A percentile compares a stretch with the other conserved stretches of the same genome.
Evolutionary conservation across 495 filamentous ascomycete genomes (phyloP).

Genomic region (Aspergillus steynii): DNA sequence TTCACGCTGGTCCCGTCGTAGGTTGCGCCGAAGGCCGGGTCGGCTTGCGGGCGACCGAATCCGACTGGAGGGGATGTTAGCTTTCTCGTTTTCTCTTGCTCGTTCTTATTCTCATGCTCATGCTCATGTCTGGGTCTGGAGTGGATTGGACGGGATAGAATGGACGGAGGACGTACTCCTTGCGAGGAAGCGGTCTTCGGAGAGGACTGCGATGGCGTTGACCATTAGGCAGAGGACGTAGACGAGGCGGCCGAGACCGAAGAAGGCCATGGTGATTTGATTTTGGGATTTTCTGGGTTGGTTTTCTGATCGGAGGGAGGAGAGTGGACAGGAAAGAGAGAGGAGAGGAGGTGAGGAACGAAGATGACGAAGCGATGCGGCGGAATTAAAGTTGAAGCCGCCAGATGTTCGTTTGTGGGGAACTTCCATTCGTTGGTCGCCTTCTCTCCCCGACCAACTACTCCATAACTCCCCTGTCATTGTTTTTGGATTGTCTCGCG

Average conservation of each 20-base stretch:
- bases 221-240: conserved; percentile 81
- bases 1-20: conserved; percentile 78
- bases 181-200: conserved; percentile 96
- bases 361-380: neutral
- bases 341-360: neutral
- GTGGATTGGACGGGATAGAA: too few species aligned
- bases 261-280: conserved; percentile 59
- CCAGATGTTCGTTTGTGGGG: neutral
- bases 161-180: conserved; percentile 63
- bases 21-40: conserved; percentile 72
- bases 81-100: neutral
- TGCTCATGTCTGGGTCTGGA: too few species aligned
- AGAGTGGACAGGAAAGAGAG: conserved; percentile 20
- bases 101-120: neutral
- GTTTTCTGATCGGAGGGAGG: conserved; percentile 15
- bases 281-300: conserved; percentile 6
- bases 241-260: conserved; percentile 70
- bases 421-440: neutral
- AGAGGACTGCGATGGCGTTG: conserved; percentile 93
- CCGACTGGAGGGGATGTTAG: conserved; percentile 59
- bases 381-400: neutral
- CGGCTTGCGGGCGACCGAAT: conserved; percentile 65
- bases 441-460: neutral
- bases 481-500: neutral
- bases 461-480: neutral